Base-by-base conservation (phyloP, 2,329 filamentous ascomycete species). In the Calonectria ilicicola region DNA sequence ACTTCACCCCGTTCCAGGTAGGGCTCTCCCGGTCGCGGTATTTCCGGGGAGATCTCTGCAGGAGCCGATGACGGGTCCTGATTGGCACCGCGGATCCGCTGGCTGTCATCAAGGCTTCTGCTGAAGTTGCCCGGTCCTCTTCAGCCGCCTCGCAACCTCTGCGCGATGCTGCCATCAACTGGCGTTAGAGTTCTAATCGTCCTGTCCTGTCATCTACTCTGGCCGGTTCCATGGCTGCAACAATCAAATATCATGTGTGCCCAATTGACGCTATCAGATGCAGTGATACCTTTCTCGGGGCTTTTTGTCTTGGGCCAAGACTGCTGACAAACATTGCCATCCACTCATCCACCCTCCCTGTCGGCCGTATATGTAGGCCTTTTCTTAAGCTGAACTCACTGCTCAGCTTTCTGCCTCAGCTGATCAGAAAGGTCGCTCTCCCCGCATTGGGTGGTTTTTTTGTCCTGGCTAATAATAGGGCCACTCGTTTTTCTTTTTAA, bases 1-100 rank as follows among this genome's bases (percentile, higher is more conserved):
- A 51, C 51, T 58, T 67, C 38, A 42, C 58, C 44, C 40, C 44
- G 44, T 64, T 60, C 21, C 47, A 23, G 35, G 65, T 66, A 74
- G 62, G 77, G 77, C 23, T 32, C 76, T 76, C 77, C 77, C 58
- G 38, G 76, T 79, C 76, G 76, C 76, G 76, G 77, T 74, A 78
- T 73, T 78, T 73, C 76, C 73, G 77, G 77, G 74, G 73, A 69
- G 72, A 75, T 74, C 70, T 72, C 21, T 63, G 62, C 42, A 67
- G 68, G 64, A 65, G 56, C 75, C 65, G 53, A 69, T 56, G 51
- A 19, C 29, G 51, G 58, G 53, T 51, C 26, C 63, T 77, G 70
- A 72, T 75, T 77, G 75, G 63, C 66, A 23, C 42, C 49, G 38
- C 42, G 47, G 47, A 19, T 23, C 35, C 38, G n/a, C 66, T 70